Base-by-base conservation (phyloP, 2,329 filamentous ascomycete genomes). In the Ophiocordyceps camponoti-saundersi region DNA sequence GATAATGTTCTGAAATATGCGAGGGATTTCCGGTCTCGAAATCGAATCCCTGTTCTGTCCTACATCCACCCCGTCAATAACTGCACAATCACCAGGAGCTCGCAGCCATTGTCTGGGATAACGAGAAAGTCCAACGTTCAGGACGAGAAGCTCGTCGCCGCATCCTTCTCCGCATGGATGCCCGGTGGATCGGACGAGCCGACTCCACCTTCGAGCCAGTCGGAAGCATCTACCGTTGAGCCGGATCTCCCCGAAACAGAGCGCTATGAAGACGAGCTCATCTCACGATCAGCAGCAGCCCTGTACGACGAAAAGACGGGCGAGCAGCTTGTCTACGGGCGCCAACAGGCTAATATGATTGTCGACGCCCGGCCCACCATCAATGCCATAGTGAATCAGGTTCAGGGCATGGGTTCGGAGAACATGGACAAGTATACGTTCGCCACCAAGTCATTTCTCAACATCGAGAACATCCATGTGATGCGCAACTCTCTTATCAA, bases 381-480 rank as follows among this genome's bases (percentile, higher is more conserved):
- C 54, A 98, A 98, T 61, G 92, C 92, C 20, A 80, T 89, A 54
- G 88, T 88, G 7, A 96, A 95, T 75, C 89, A 95, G 61, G 85
- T 89, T 4, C 80, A 90, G 52, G 92, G 92, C 7, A 80, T 89
- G 61, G 92, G 92, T 2, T 95, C 90, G 0, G 92, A 98, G 64
- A 95, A 95, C 57, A 95, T 96, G 85, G 86, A 95, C 53, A 84
- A 95, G 63, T 98, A 98, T 67, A 86, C 83, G 51, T 90, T 89
- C 57, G 87, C 88, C 16, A 82, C 82, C 49, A 95, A 95, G 63
- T 82, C 83, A 29, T 98, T 93, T 59, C 74, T 98, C 48, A 92
- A 86, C 51, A 98, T 98, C 57, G 90, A 93, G 61, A 98, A 98
- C 60, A 96, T 98, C 50, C 92, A 98, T 59, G 88, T 95, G 51